These are phyloP conservation scores for Diutina catenulata DNA, from an alignment of 1,139 yeast species.

Conservation along the genomic window DNA sequence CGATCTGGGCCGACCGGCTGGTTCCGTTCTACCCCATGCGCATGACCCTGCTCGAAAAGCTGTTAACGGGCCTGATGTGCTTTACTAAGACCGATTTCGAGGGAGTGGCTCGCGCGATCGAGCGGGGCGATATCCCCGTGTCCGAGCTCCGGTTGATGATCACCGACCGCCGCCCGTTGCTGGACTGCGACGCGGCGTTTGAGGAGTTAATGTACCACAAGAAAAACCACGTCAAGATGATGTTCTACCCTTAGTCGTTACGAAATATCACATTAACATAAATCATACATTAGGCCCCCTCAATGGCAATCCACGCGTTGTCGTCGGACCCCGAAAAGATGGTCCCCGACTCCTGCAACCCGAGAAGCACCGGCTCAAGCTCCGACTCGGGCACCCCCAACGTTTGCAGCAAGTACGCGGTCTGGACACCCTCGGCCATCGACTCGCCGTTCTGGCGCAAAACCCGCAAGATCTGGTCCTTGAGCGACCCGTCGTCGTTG, in stretches of 20 bases:
- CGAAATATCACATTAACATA: too few relatives aligned
- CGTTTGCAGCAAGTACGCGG: constrained; percentile 45
- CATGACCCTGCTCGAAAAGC: not conserved
- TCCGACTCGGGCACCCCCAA: constrained; percentile 40
- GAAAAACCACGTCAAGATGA: not conserved
- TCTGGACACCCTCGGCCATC: constrained; percentile 67
- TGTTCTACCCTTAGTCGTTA: not conserved
- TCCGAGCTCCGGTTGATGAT: not conserved
- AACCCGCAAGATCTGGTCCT: constrained; percentile 9
- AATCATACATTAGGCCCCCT: too few relatives aligned
- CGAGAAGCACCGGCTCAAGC: too few relatives aligned
- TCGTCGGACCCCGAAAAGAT: constrained; percentile 62
- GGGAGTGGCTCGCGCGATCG: not conserved
- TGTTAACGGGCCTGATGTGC: constrained; percentile 4
- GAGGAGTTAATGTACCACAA: constrained; percentile 1
- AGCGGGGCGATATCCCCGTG: not conserved
- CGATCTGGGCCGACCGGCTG: constrained; percentile 5
- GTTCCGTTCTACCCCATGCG: constrained; percentile 1
- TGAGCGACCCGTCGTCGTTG: not conserved
- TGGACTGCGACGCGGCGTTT: not conserved
- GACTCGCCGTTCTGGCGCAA: constrained; percentile 39
- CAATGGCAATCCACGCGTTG: constrained; percentile 21
- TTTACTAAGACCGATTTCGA: constrained; percentile 3
- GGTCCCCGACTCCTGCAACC: constrained; percentile 55
- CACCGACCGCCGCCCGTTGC: not conserved